Base-by-base conservation (phyloP, 768 basidiomycete species). In the Tricholoma saponaceum region DNA sequence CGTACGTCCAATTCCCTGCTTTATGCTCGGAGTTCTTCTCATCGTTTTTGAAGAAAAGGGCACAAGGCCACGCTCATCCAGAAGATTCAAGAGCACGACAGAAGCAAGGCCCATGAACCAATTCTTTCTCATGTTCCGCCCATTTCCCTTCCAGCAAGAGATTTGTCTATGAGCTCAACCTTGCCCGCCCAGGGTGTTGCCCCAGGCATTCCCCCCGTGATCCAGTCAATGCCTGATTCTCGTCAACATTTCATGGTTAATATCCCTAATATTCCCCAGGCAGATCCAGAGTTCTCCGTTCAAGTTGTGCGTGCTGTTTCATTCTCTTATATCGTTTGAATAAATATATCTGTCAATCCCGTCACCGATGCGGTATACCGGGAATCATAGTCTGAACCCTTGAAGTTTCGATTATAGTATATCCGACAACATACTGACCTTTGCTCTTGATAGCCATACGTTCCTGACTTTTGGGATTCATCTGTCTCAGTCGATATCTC, bases 31-130 rank as follows among this genome's bases (percentile, higher is more conserved):
- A 49, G 16, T 54, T 51, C 22, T 33, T 25, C 47, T 47, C 37
- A 35, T 57, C 33, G 4, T 60, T 49, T 46, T 50, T 37, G 39
- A 51, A 88, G 86, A 23, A 79, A 72, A 59, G 86, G 86, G 2
- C 83, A 76, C 69, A 89, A 88, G 68, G 71, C 81, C 3, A 75
- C 74, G 3, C 69, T 89, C 28, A 74, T 86, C 58, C 64, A 78
- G 37, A 80, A 84, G 54, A 72, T 89, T 51, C 75, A 80, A 60
- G 75, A 83, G 63, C 73, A 79, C 50, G 83, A 86, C 44, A 68
- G 73, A 30, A 63, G 60, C 52, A 68, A 59, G 43, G 58, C 64
- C 1, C 59, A 66, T 23, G 58, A 62, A 37, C 61, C 64, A 37
- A 28, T 63, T 32, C 33, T 69, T 28, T 62, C 64, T 16, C 59